Conservation (phyloP, 495 filamentous ascomycete species). For the Tuber magnatum region DNA sequence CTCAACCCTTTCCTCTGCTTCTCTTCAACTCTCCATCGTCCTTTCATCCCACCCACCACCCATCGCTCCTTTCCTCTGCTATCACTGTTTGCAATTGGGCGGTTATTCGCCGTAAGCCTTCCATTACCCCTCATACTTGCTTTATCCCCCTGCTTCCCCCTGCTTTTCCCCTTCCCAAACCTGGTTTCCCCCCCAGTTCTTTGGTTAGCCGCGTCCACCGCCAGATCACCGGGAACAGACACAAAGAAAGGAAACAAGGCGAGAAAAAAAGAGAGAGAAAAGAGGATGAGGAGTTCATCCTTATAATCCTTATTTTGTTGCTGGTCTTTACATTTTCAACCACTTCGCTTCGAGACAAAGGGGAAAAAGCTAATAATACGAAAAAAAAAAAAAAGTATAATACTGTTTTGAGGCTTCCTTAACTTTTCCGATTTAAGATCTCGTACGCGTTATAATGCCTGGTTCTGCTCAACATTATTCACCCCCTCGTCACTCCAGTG, state of each 20-base stretch:
- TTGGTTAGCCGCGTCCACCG: background rate
- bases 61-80: background rate
- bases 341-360: background rate
- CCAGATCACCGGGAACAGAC: background rate
- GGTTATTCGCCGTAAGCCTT: constrained; percentile 5
- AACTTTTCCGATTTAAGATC: constrained; percentile 1
- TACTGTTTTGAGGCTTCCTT: background rate
- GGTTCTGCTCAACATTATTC: constrained; percentile 3
- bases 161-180: background rate
- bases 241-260: constrained; percentile 2
- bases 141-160: constrained; percentile 1
- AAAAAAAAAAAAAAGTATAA: constrained; percentile 7
- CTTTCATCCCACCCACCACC: background rate
- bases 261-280: background rate
- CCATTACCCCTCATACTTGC: constrained; percentile 2
- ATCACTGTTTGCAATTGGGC: constrained; percentile 3
- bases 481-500: background rate
- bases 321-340: background rate
- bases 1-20: background rate
- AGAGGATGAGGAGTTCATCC: background rate
- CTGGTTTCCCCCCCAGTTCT: background rate
- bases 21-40: constrained; percentile 1
- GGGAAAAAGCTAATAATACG: background rate
- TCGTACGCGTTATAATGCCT: background rate
- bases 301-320: background rate